A percentile compares a stretch with the other conserved stretches of the same genome.
These are phyloP conservation scores for Vitis vinifera DNA, from an alignment of 164 flowering plant species.

Conservation along the genomic window DNA sequence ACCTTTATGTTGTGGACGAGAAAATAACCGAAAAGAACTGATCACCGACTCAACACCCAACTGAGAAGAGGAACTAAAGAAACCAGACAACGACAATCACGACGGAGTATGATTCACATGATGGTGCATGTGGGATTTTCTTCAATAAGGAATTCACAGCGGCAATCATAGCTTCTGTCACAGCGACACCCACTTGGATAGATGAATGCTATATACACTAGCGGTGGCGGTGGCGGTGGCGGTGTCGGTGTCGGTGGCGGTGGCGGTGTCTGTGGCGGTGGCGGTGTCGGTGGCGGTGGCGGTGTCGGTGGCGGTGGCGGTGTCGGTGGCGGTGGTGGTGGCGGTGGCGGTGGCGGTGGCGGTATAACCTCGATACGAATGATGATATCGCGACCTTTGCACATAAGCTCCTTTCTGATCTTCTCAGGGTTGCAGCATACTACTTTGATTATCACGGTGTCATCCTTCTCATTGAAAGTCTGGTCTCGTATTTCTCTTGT, in stretches of 20 bases:
- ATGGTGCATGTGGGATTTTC: neutral
- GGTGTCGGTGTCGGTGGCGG: no score
- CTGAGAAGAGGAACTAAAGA: neutral
- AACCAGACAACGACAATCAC: neutral
- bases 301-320: no score
- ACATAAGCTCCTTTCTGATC: constrained; percentile 31
- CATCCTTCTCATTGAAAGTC: constrained; percentile 31
- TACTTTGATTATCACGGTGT: constrained; percentile 35
- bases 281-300: no score
- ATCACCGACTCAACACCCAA: neutral
- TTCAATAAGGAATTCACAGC: neutral
- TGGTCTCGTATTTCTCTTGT: constrained; percentile 43
- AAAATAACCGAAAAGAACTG: neutral
- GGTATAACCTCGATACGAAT: constrained; percentile 17
- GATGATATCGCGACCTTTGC: constrained; percentile 30
- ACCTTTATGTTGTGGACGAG: no score
- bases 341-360: no score
- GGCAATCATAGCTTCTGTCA: constrained; percentile 1
- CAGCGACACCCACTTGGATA: neutral
- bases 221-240: no score
- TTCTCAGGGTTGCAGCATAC: constrained; percentile 32
- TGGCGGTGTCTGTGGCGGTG: no score
- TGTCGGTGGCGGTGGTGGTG: no score
- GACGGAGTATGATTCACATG: neutral
- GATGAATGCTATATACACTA: no score